Base-by-base conservation (phyloP, 495 filamentous ascomycete genomes). In the Xylaria flabelliformis region DNA sequence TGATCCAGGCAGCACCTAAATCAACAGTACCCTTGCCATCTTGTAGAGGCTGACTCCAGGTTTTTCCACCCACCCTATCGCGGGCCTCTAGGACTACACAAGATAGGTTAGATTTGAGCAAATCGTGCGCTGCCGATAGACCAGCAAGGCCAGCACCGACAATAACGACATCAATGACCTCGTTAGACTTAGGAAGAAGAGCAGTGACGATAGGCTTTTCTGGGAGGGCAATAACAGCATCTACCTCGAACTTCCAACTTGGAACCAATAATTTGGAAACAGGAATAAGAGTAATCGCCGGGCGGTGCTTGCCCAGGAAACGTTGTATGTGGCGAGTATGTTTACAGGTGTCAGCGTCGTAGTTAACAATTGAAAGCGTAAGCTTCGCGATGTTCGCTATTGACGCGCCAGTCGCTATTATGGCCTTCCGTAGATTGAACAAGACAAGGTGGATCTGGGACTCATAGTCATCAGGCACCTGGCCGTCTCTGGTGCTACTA, bases 1-100 rank as follows among this genome's bases (percentile, higher is more conserved):
- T 88, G 70, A 87, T 83, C 85, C 85, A 88, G 5, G 84, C 83
- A 2, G 83, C 85, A 7, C 85, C 86, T 29, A 88, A 69, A 42
- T 87, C 86, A 24, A 81, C 78, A 19, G 69, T 19, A n/a, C 80
- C 82, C 19, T 74, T 71, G 29, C 55, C 29, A 58, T 58, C 55
- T 17, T 58, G 6, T 24, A 58, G 29, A 0, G 69, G 71, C 5
- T 61, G 29, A 32, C 74, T 80, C 76, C 76, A 83, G 0, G 80
- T 83, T 66, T 85, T 86, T 1, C 88, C 88, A 1, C 88, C 87
- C 0, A 88, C 85, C 6, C 83, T 79, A 69, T 87, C 79, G 1
- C 82, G 76, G 13, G 83, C 85, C 72, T 90, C 87, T 9, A 88
- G 80, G 9, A 89, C 74, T 3, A 82, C 63, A 39, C 74, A 76